Conservation (phyloP, 2,329 filamentous ascomycete genomes). For the Aspergillus puulaauensis region DNA sequence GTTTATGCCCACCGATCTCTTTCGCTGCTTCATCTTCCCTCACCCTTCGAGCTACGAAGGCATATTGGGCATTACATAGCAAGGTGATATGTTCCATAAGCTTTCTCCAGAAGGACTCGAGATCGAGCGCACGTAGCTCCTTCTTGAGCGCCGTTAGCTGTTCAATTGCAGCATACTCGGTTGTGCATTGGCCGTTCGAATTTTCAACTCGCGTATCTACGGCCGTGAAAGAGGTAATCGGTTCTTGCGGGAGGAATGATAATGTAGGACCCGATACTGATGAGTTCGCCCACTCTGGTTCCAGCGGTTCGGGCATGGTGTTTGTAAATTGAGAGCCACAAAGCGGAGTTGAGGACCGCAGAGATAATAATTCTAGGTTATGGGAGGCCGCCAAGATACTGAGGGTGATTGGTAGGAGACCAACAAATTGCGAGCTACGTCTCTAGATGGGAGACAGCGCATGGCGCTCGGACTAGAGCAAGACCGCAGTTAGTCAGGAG, state of each 20-base stretch:
- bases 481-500: neutral
- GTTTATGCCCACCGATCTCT: constrained; percentile 59
- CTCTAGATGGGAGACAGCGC: constrained; percentile 22
- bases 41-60: constrained; percentile 66
- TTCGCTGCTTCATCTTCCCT: constrained; percentile 62
- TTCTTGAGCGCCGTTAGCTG: constrained; percentile 60
- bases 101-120: constrained; percentile 63
- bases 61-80: constrained; percentile 65
- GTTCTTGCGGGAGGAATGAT: constrained; percentile 32
- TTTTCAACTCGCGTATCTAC: constrained; percentile 25
- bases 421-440: constrained; percentile 19
- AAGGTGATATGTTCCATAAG: constrained; percentile 64
- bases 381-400: constrained; percentile 24
- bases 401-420: constrained; percentile 18
- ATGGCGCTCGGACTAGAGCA: constrained; percentile 22
- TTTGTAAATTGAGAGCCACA: neutral
- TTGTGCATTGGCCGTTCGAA: constrained; percentile 34
- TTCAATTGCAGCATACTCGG: constrained; percentile 63
- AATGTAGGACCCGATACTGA: constrained; percentile 25
- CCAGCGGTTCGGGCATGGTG: constrained; percentile 34
- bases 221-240: constrained; percentile 22
- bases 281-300: constrained; percentile 31
- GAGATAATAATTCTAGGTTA: constrained; percentile 16
- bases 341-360: neutral
- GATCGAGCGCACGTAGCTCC: constrained; percentile 52